Evolutionary conservation across 495 filamentous ascomycete genomes (phyloP).

Genomic region (Coniosporium apollinis): DNA sequence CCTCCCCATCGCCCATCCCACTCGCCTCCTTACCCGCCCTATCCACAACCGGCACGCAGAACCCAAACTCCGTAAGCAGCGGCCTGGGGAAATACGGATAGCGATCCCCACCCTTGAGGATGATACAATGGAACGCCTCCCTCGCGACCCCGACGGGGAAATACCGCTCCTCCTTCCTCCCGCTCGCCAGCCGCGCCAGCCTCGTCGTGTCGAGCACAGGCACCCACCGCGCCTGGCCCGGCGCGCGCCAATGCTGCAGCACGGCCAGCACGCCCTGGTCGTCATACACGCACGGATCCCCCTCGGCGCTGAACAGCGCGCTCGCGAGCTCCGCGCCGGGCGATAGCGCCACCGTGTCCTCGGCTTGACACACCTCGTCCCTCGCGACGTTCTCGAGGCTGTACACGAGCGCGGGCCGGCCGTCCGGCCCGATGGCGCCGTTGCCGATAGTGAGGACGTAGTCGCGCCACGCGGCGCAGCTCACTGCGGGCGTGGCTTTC

Average conservation of each 20-base stretch:
- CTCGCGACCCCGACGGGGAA: conserved; percentile 91
- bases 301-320: conserved; percentile 82
- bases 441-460: conserved; percentile 91
- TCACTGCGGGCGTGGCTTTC: conserved; percentile 76
- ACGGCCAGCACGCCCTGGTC: conserved; percentile 71
- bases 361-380: conserved; percentile 81
- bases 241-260: conserved; percentile 76
- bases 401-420: conserved; percentile 59
- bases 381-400: conserved; percentile 84
- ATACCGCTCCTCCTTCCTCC: conserved; percentile 76
- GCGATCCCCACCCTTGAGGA: conserved; percentile 85
- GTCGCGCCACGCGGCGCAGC: conserved; percentile 82
- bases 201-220: conserved; percentile 78
- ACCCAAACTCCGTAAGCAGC: conserved; percentile 83
- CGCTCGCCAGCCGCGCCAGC: conserved; percentile 62
- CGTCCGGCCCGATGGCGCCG: conserved; percentile 64
- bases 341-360: conserved; percentile 75
- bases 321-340: conserved; percentile 51
- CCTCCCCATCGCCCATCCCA: conserved; percentile 22
- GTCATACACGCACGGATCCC: conserved; percentile 91
- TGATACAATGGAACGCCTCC: conserved; percentile 93
- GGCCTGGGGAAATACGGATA: conserved; percentile 93
- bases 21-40: conserved; percentile 20
- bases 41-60: conserved; percentile 62
- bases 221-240: conserved; percentile 76